Conservation (phyloP, 176 grass and related monocot genomes). For the Hordeum marinum region DNA sequence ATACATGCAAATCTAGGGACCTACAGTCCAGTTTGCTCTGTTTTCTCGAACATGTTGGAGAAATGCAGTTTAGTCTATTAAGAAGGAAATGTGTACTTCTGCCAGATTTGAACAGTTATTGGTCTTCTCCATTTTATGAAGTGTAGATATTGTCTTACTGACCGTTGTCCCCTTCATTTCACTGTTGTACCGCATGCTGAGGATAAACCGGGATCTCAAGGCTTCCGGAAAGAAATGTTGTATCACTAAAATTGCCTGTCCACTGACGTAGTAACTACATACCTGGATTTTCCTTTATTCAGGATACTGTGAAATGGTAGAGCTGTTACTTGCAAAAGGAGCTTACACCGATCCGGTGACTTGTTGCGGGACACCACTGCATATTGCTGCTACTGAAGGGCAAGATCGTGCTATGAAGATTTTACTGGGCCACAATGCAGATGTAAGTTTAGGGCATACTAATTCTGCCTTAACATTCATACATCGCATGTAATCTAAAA, state of each 20-base stretch:
- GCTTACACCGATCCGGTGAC: constrained; percentile 20
- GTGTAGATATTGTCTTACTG: not conserved
- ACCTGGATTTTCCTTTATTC: not conserved
- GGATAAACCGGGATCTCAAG: not conserved
- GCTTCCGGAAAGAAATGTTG: not conserved
- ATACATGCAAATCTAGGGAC: too few species aligned
- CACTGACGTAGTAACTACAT: not conserved
- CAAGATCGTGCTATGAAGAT: constrained; percentile 23
- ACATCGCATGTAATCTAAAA: not conserved
- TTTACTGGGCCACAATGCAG: constrained; percentile 26
- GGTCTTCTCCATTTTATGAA: not conserved
- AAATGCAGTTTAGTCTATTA: not conserved
- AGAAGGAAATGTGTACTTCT: not conserved
- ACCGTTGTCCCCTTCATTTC: not conserved
- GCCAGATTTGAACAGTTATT: not conserved
- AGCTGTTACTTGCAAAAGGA: constrained; percentile 26
- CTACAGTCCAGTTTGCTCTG: too few species aligned
- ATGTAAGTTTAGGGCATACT: constrained; percentile 21
- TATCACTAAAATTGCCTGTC: not conserved
- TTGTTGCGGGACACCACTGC: constrained; percentile 30
- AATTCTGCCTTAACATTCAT: not conserved
- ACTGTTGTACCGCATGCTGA: not conserved
- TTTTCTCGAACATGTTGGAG: too few species aligned
- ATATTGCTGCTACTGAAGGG: constrained; percentile 15
- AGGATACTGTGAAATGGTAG: constrained; percentile 17